Conservation (phyloP, 2,329 filamentous ascomycete species). For the Sporothrix pallida region DNA sequence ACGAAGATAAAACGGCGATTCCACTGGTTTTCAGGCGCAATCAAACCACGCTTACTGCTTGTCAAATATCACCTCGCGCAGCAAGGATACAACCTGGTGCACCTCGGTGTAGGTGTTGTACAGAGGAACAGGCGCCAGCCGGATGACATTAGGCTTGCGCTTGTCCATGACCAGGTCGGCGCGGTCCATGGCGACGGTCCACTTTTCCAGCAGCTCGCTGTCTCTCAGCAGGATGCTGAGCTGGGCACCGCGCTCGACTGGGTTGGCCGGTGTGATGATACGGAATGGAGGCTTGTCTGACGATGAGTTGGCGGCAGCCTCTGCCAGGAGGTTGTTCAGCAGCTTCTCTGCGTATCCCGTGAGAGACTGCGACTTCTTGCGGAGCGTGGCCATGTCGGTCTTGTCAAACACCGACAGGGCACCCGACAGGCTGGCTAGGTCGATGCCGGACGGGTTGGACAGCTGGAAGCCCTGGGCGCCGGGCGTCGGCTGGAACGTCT, state of each 20-base stretch:
- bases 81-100: constrained; percentile 42
- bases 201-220: constrained; percentile 62
- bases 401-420: constrained; percentile 75
- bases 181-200: constrained; percentile 67
- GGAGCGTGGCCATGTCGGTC: constrained; percentile 71
- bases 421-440: constrained; percentile 75
- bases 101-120: constrained; percentile 83
- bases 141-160: constrained; percentile 82
- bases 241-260: constrained; percentile 75
- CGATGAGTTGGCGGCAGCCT: constrained; percentile 31
- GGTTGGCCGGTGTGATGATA: constrained; percentile 73
- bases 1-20: no score
- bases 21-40: neutral
- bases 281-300: constrained; percentile 53
- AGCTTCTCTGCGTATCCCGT: constrained; percentile 79
- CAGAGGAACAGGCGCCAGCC: constrained; percentile 81
- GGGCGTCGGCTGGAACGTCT: constrained; percentile 74
- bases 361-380: constrained; percentile 72
- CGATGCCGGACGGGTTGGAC: constrained; percentile 82
- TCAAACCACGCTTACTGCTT: no score
- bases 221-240: constrained; percentile 73
- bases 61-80: constrained; percentile 22
- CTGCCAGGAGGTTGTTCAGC: constrained; percentile 54
- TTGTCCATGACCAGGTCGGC: constrained; percentile 80
- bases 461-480: constrained; percentile 84